Base-by-base conservation (phyloP, 345 rosid species). In the Ceriops tagal region DNA sequence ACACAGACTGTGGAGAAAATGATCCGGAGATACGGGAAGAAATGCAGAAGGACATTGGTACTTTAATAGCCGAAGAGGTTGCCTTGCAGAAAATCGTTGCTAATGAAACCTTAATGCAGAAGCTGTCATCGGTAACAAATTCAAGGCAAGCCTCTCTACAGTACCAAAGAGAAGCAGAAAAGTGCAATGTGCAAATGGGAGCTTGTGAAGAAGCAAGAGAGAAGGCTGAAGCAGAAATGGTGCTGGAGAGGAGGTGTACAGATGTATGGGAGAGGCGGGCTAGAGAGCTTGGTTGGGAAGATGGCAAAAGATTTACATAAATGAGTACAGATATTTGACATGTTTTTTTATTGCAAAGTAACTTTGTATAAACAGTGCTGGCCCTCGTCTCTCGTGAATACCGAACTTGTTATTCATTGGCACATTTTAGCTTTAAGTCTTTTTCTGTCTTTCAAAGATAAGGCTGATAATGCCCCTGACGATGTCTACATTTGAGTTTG, bases 131-230 rank as follows among this genome's bases (percentile, higher is more conserved):
- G 66, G 63, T 56, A 31, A 69, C 32, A 65, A 60, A 64, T 74
- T 70, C 81, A 0, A 60, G 64, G 74, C 66, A 26, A 31, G 18
- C 68, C 21, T 69, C 77, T 1, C 53, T 62, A 37, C 84, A 74
- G 47, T 82, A 70, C 71, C 75, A 75, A 52, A 69, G n/a, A 15
- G 88, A 84, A 71, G 84, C 83, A 66, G 80, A 77, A 65, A 84
- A 82, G 60, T 84, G 88, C 72, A 75, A 27, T 62, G 73, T 72
- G 1, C 78, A 77, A 37, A 72, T 73, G 27, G 76, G 66, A 27
- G 61, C 71, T 61, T 84, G 88, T 51, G 88, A 82, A 57, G 79
- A 19, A 61, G 79, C 77, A 66, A 79, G 88, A 61, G 79, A 82
- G 67, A 73, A 79, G 56, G 82, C 85, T 0, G 81, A 77, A 55